These are phyloP conservation scores for Rhynchosporium agropyri DNA, from an alignment of 2,329 filamentous ascomycete species.

Conservation along the genomic window DNA sequence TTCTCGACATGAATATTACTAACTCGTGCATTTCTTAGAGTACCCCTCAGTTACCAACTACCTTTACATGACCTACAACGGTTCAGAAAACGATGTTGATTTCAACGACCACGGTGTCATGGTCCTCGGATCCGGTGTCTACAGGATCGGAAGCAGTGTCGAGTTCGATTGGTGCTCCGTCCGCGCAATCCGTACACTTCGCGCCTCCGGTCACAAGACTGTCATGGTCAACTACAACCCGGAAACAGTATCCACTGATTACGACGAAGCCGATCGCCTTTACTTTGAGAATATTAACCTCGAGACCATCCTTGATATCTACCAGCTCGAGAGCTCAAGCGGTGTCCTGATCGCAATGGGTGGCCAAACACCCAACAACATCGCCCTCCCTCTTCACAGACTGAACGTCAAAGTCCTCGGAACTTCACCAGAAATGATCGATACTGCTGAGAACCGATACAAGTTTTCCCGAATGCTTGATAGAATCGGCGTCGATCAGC, in stretches of 20 bases:
- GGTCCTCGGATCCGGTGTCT: conserved; percentile 69
- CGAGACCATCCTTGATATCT: conserved; percentile 91
- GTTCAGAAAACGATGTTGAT: conserved; percentile 76
- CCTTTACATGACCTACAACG: conserved; percentile 88
- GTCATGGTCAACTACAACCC: conserved; percentile 97
- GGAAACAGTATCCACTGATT: conserved; percentile 87
- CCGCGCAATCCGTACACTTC: conserved; percentile 85
- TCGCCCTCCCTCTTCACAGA: conserved; percentile 84
- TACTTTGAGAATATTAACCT: conserved; percentile 97
- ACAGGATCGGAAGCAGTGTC: conserved; percentile 85
- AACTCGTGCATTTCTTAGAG: conserved; percentile 50
- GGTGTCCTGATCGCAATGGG: conserved; percentile 96
- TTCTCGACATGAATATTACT: too few species aligned
- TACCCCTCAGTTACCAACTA: conserved; percentile 63
- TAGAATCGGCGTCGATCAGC: conserved; percentile 91
- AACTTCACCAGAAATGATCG: conserved; percentile 98
- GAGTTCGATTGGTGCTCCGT: conserved; percentile 90
- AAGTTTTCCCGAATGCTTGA: conserved; percentile 99
- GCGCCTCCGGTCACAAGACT: conserved; percentile 84
- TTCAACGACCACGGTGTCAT: conserved; percentile 93
- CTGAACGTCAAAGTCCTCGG: conserved; percentile 90
- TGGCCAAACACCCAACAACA: conserved; percentile 97
- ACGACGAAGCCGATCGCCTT: conserved; percentile 89
- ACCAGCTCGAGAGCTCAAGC: conserved; percentile 78
- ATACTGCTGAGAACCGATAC: conserved; percentile 94